These are phyloP conservation scores for Papiliotrema terrestris DNA, from an alignment of 1,284 basidiomycete genomes.

Conservation along the genomic window DNA sequence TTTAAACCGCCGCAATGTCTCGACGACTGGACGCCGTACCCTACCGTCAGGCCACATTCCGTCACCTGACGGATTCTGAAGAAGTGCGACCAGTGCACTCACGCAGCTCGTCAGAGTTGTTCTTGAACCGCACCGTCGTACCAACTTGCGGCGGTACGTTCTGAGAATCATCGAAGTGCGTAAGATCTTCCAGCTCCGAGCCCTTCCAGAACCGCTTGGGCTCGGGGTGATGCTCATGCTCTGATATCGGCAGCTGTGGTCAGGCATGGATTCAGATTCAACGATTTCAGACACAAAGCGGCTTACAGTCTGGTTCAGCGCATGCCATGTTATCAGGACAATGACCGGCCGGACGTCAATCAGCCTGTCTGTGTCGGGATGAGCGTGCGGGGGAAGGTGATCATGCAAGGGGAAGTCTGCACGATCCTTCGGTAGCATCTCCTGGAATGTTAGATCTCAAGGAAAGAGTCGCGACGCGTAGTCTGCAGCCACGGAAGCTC, in stretches of 20 bases:
- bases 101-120: neutral
- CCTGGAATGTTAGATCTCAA: constrained; percentile 14
- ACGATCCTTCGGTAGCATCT: constrained; percentile 15
- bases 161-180: constrained; percentile 52
- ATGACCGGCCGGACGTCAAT: constrained; percentile 73
- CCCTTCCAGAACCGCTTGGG: constrained; percentile 74
- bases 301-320: constrained; percentile 76
- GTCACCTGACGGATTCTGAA: neutral
- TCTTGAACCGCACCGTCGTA: neutral
- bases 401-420: constrained; percentile 29
- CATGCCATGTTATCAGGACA: constrained; percentile 80
- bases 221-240: constrained; percentile 59
- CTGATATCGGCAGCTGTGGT: constrained; percentile 58
- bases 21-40: constrained; percentile 19
- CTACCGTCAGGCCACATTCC: constrained; percentile 3
- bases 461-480: constrained; percentile 6
- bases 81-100: neutral
- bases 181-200: constrained; percentile 62
- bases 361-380: constrained; percentile 22
- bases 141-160: neutral
- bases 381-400: constrained; percentile 20
- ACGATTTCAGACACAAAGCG: neutral
- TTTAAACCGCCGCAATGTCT: constrained; percentile 39
- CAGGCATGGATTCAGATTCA: neutral
- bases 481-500: no score